A percentile compares a stretch with the other conserved stretches of the same genome.
Conservation (phyloP, 305 asterid genomes). For the Fraxinus nigra region DNA sequence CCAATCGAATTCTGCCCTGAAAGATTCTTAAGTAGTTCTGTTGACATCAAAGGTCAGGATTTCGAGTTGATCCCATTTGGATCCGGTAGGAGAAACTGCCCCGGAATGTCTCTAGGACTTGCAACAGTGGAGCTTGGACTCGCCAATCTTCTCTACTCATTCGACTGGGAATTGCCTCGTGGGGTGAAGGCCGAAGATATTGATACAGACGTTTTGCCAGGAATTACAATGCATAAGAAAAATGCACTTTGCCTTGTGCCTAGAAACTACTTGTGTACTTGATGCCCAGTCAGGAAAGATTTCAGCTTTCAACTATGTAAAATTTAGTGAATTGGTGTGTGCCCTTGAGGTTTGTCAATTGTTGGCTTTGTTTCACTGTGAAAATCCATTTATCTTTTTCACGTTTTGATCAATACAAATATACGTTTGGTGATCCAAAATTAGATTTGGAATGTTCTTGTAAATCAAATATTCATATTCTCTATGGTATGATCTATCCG, state of each 20-base stretch:
- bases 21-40: conserved; percentile 8
- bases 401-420: neutral
- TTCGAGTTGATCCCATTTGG: conserved; percentile 17
- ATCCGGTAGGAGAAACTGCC: conserved; percentile 16
- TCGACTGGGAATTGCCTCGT: conserved; percentile 20
- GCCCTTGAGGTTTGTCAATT: neutral
- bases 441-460: neutral
- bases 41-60: conserved; percentile 5
- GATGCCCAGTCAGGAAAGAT: neutral
- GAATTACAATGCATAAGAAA: conserved; percentile 26
- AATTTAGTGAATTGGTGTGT: neutral
- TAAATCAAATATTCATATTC: neutral
- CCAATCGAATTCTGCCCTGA: conserved; percentile 8
- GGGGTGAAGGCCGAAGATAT: conserved; percentile 6
- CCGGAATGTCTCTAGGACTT: conserved; percentile 13
- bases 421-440: neutral
- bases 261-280: neutral
- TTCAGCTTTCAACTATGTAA: neutral
- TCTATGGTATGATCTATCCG: neutral
- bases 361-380: neutral
- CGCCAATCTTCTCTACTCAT: conserved; percentile 19
- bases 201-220: conserved; percentile 9
- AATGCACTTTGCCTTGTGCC: conserved; percentile 18
- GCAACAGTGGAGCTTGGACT: conserved; percentile 16
- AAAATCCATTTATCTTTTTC: neutral